Conservation (phyloP, 2,329 filamentous ascomycete genomes). For the Fusarium chlamydosporum region DNA sequence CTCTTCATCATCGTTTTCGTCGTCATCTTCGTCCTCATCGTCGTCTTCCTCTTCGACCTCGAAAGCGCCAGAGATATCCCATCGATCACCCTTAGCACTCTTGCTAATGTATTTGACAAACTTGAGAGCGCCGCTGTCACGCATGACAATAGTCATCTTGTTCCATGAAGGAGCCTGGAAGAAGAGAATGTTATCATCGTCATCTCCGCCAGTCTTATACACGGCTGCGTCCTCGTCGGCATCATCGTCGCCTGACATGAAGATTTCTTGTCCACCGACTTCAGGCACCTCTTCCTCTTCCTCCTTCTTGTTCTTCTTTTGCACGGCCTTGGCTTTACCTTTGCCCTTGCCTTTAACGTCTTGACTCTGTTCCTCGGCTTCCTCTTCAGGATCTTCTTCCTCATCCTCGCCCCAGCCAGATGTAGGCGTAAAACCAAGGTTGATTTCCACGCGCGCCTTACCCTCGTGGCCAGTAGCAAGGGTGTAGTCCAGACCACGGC, state of each 20-base stretch:
- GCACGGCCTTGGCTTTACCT: slow-evolving; percentile 44
- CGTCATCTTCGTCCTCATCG: slow-evolving; percentile 59
- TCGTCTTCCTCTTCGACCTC: slow-evolving; percentile 74
- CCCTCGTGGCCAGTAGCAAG: slow-evolving; percentile 87
- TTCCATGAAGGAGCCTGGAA: slow-evolving; percentile 83
- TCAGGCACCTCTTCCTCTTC: slow-evolving; percentile 61
- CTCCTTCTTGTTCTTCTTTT: slow-evolving; percentile 22
- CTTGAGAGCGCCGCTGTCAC: slow-evolving; percentile 86
- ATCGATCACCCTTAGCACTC: slow-evolving; percentile 87
- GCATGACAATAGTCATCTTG: slow-evolving; percentile 87
- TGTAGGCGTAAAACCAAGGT: slow-evolving; percentile 87
- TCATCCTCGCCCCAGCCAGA: slow-evolving; percentile 84
- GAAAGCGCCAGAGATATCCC: slow-evolving; percentile 88
- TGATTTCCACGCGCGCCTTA: slow-evolving; percentile 86
- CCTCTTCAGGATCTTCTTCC: slow-evolving; percentile 59
- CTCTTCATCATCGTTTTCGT: slow-evolving; percentile 63
- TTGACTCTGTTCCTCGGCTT: slow-evolving; percentile 53
- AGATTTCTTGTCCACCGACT: slow-evolving; percentile 86
- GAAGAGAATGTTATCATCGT: slow-evolving; percentile 79
- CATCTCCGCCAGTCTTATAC: slow-evolving; percentile 81
- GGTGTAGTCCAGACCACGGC: slow-evolving; percentile 90
- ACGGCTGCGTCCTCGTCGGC: slow-evolving; percentile 83
- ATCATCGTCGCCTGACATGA: slow-evolving; percentile 91
- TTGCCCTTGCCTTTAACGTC: slow-evolving; percentile 53
- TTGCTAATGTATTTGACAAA: slow-evolving; percentile 97